A percentile compares a stretch with the other conserved stretches of the same genome.
These are phyloP conservation scores for Angophora floribunda DNA, from an alignment of 345 rosid species.

Conservation along the genomic window DNA sequence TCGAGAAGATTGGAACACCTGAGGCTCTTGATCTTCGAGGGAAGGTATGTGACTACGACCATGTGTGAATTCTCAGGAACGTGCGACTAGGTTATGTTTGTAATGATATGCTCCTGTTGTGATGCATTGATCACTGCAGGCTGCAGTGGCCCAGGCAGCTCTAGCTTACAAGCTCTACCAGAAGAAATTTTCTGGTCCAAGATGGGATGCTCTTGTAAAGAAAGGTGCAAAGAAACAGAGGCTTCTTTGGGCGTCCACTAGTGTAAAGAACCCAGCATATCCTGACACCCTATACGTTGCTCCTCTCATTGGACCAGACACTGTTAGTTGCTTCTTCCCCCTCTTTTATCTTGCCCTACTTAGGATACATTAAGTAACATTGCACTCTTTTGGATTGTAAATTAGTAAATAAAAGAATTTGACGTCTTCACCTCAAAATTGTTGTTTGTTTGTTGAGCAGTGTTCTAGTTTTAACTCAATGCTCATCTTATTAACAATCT, in stretches of 20 bases:
- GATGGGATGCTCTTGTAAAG: constrained; percentile 93
- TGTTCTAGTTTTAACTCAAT: neutral
- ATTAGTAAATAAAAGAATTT: neutral
- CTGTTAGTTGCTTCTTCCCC: constrained; percentile 30
- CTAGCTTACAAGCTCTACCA: constrained; percentile 92
- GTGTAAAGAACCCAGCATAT: constrained; percentile 97
- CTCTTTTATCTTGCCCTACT: neutral
- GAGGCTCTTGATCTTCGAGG: constrained; percentile 97
- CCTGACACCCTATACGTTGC: constrained; percentile 78
- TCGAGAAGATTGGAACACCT: constrained; percentile 84
- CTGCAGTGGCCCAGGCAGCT: constrained; percentile 96
- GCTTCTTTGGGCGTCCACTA: constrained; percentile 92
- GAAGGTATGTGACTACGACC: constrained; percentile 38
- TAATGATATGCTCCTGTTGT: neutral
- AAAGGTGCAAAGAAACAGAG: constrained; percentile 99
- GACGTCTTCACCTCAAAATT: neutral
- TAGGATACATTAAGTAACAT: neutral
- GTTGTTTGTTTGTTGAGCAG: neutral
- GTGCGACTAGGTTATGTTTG: neutral
- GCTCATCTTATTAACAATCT: neutral
- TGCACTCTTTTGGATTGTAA: neutral
- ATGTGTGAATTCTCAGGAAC: neutral
- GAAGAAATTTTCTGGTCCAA: constrained; percentile 94
- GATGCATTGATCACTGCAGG: constrained; percentile 32
- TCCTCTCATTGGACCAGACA: constrained; percentile 96